Evolutionary conservation across 768 basidiomycete species (phyloP).

Genomic region (Mrakia frigida): DNA sequence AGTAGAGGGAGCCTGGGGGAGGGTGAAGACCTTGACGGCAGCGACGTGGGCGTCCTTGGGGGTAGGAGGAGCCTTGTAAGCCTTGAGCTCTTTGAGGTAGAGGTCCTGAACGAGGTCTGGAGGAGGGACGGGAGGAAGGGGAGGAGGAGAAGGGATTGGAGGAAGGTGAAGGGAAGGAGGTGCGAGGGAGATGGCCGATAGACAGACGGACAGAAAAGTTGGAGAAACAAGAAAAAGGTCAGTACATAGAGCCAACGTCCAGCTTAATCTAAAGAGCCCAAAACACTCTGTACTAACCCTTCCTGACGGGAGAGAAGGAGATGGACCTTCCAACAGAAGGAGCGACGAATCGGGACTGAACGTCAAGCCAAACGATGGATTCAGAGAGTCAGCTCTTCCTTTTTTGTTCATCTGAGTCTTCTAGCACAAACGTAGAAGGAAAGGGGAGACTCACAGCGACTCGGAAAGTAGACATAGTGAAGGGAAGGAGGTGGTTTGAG

Average conservation of each 20-base stretch:
- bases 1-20: slow-evolving; percentile 66
- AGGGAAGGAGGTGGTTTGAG: not conserved
- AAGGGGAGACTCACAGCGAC: not conserved
- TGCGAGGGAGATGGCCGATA: not conserved
- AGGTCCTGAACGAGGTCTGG: slow-evolving; percentile 87
- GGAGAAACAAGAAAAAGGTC: not conserved
- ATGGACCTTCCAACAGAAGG: slow-evolving; percentile 44
- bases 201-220: slow-evolving; percentile 26
- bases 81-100: slow-evolving; percentile 81
- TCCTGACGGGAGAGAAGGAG: slow-evolving; percentile 42
- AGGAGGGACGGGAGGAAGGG: not conserved
- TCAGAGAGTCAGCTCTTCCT: not conserved
- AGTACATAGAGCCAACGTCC: no score
- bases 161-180: not conserved
- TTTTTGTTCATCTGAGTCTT: not conserved
- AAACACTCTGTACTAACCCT: slow-evolving; percentile 41
- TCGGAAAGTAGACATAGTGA: slow-evolving; percentile 4
- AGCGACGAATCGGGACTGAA: slow-evolving; percentile 35
- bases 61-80: slow-evolving; percentile 69
- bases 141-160: not conserved
- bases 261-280: not conserved
- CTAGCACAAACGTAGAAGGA: no score
- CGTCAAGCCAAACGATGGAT: not conserved
- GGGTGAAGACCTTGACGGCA: slow-evolving; percentile 70
- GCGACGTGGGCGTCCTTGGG: slow-evolving; percentile 88